Evolutionary conservation across 306 rosid species (phyloP).

Genomic region (Acacia melanoxylon): DNA sequence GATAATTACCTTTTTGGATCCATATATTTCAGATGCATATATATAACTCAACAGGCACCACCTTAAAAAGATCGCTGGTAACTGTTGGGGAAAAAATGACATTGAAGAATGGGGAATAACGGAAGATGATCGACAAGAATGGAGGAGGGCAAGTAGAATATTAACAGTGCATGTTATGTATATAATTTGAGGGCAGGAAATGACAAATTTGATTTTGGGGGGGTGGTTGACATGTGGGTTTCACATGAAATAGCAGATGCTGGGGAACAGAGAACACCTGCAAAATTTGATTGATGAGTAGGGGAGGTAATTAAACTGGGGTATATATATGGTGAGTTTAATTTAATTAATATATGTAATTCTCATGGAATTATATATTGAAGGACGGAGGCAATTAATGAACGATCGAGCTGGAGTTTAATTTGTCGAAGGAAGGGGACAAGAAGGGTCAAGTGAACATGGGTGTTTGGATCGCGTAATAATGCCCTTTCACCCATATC

Average conservation of each 20-base stretch:
- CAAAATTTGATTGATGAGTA: not conserved
- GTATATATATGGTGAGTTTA: not conserved
- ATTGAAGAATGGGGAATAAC: not conserved
- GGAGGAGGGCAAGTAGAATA: not conserved
- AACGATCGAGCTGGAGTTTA: not conserved
- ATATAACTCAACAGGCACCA: not conserved
- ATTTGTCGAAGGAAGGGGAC: constrained; percentile 45
- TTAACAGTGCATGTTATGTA: not conserved
- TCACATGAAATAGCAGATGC: constrained; percentile 55
- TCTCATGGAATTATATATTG: not conserved
- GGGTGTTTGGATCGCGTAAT: constrained; percentile 46
- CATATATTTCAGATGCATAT: too few relatives aligned
- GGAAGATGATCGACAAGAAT: not conserved
- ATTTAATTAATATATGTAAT: not conserved
- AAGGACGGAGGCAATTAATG: not conserved
- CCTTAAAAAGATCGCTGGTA: not conserved
- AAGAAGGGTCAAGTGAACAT: constrained; percentile 62
- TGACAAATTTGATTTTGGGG: constrained; percentile 58
- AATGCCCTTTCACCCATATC: constrained; percentile 44
- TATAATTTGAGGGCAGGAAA: constrained; percentile 1
- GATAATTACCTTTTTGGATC: not conserved
- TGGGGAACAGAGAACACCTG: constrained; percentile 47
- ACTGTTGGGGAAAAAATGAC: not conserved
- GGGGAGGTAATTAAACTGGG: not conserved
- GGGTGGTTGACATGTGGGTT: constrained; percentile 64